Evolutionary conservation across 768 basidiomycete genomes (phyloP).

Genomic region (Russula vinacea): DNA sequence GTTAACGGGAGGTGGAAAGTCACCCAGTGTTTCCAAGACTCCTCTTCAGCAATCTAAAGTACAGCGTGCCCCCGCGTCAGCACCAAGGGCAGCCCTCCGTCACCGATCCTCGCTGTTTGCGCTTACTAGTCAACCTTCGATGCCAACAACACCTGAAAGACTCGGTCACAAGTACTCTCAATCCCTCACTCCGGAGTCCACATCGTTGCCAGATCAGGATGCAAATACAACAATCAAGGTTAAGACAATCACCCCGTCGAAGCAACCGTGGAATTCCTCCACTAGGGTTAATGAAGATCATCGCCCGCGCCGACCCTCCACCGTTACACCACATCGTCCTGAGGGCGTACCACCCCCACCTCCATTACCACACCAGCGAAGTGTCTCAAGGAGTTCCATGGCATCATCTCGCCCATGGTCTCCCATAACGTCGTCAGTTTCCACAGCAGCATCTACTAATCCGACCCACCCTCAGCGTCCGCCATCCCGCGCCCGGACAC

Average conservation of each 20-base stretch:
- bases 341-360: constrained; percentile 11
- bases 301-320: constrained; percentile 53
- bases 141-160: constrained; percentile 55
- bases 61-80: constrained; percentile 49
- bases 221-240: constrained; percentile 44
- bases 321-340: constrained; percentile 32
- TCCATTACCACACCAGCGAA: constrained; percentile 20
- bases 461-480: constrained; percentile 43
- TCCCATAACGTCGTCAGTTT: constrained; percentile 28
- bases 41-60: constrained; percentile 48
- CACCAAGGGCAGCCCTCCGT: constrained; percentile 50
- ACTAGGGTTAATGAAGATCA: constrained; percentile 66
- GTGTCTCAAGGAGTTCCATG: constrained; percentile 30
- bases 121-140: constrained; percentile 42
- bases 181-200: constrained; percentile 68
- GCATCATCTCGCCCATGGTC: constrained; percentile 31
- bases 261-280: constrained; percentile 72
- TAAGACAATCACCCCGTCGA: constrained; percentile 20
- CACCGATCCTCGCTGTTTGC: constrained; percentile 67
- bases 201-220: constrained; percentile 45
- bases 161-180: constrained; percentile 65
- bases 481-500: constrained; percentile 60
- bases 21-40: constrained; percentile 39
- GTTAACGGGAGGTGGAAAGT: constrained; percentile 50
- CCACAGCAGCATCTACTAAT: constrained; percentile 36